phyloP scores from a whole-genome alignment of 176 grass and related monocot genomes.

The Carex kokanica region DNA sequence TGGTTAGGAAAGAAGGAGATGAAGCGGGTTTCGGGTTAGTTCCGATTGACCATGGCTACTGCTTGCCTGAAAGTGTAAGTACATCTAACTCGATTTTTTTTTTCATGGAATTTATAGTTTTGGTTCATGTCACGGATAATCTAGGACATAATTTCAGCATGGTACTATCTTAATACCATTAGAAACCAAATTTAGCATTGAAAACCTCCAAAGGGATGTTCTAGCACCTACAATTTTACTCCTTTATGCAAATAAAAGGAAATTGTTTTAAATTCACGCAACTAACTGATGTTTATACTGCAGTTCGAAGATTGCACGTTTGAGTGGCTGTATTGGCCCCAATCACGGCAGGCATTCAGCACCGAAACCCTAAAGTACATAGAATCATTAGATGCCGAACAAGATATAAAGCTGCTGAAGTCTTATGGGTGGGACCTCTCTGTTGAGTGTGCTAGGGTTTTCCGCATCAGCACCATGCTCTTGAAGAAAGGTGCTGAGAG shows the following conservation, averaged over 20 bases:
- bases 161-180: not conserved
- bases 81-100: conserved; percentile 2
- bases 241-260: not conserved
- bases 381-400: conserved; percentile 36
- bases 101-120: not conserved
- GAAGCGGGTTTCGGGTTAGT: conserved; percentile 21
- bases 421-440: conserved; percentile 41
- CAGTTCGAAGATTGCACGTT: conserved; percentile 55
- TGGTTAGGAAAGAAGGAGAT: conserved; percentile 32
- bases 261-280: not conserved
- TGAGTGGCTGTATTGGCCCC: conserved; percentile 51
- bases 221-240: not conserved
- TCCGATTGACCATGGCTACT: conserved; percentile 60
- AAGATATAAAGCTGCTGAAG: conserved; percentile 44
- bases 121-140: not conserved
- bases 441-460: conserved; percentile 29
- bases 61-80: conserved; percentile 60
- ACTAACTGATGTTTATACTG: conserved; percentile 8
- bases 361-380: conserved; percentile 35
- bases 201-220: not conserved
- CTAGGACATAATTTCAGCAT: not conserved
- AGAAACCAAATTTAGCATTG: not conserved
- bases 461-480: conserved; percentile 50
- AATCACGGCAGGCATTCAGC: conserved; percentile 36
- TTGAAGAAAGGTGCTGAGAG: conserved; percentile 44